A percentile compares a stretch with the other conserved stretches of the same genome.
Conservation (phyloP, 192 early-diverging fungal species). For the Coemansia asiatica region DNA sequence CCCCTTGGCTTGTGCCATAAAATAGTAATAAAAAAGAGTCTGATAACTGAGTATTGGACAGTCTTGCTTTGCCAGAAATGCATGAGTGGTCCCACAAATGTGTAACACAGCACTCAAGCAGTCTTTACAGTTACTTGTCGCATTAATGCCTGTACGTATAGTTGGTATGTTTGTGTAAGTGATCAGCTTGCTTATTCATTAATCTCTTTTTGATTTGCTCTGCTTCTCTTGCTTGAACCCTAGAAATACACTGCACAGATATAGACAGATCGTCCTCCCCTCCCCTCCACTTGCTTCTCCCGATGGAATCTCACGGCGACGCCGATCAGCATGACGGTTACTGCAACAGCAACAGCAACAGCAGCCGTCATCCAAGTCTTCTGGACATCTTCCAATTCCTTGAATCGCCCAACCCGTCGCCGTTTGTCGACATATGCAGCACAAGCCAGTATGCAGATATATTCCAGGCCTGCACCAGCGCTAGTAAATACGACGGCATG, state of each 20-base stretch:
- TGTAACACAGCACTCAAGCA: neutral
- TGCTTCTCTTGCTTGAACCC: neutral
- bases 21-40: too few species aligned
- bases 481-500: slow-evolving; percentile 36
- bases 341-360: slow-evolving; percentile 7
- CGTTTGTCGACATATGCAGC: slow-evolving; percentile 27
- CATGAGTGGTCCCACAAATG: neutral
- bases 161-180: too few species aligned
- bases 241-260: too few species aligned
- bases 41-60: too few species aligned
- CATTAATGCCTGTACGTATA: too few species aligned
- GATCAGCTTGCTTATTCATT: neutral
- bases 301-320: neutral
- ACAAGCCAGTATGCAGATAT: slow-evolving; percentile 40
- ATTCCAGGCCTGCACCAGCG: slow-evolving; percentile 30
- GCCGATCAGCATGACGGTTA: neutral
- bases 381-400: slow-evolving; percentile 49
- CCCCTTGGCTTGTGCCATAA: too few species aligned
- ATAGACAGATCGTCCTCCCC: too few species aligned
- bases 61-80: neutral
- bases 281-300: too few species aligned
- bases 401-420: slow-evolving; percentile 39
- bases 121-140: too few species aligned
- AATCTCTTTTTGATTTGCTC: neutral
- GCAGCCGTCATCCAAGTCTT: slow-evolving; percentile 28